Base-by-base conservation (phyloP, 2,329 filamentous ascomycete species). In the Aureobasidium musti region DNA sequence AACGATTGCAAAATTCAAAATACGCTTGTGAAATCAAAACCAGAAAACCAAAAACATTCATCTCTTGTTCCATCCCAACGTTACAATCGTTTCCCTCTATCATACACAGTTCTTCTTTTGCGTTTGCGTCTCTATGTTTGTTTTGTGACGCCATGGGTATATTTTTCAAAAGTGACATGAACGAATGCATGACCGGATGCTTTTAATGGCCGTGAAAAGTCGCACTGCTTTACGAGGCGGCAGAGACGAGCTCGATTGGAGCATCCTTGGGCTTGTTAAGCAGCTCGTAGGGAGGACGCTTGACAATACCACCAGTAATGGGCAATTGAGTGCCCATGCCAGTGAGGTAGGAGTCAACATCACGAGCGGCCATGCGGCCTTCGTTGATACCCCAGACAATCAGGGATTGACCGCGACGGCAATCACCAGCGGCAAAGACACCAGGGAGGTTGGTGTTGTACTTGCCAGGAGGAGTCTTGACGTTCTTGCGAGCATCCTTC, bases 301-400 rank as follows among this genome's bases (percentile, higher is more conserved):
- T 95, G 71, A 97, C 85, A 72, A 98, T 97, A 77, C 94, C 94
- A 76, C 94, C 94, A 39, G 93, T 96, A 65, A 96, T 90, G 11
- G 94, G 94, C 56, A 98, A 85, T 74, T 86, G 86, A 67, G 91
- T 93, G 75, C 87, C 83, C 64, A 81, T 86, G 69, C 89, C 86
- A 79, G 91, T 91, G 52, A 98, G 89, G 83, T 87, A 97, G 63
- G 91, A 79, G 78, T 98, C 94, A 66, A 97, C 90, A 79, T 98
- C 93, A 69, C 94, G 90, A 74, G 94, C 94, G 73, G 90, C 89
- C 82, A 95, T 91, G 73, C 94, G 91, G 74, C 94, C 94, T 81
- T 98, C 94, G 77, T 98, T 98, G 83, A 98, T 98, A 77, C 93
- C 94, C 92, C 93, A 98, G 71, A 98, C 93, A 79, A 98, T 97